Evolutionary conservation across 139 green algal genomes (phyloP), one percentile per base, ranked within the genome.

Genomic region (Tetradesmus obliquus): DNA sequence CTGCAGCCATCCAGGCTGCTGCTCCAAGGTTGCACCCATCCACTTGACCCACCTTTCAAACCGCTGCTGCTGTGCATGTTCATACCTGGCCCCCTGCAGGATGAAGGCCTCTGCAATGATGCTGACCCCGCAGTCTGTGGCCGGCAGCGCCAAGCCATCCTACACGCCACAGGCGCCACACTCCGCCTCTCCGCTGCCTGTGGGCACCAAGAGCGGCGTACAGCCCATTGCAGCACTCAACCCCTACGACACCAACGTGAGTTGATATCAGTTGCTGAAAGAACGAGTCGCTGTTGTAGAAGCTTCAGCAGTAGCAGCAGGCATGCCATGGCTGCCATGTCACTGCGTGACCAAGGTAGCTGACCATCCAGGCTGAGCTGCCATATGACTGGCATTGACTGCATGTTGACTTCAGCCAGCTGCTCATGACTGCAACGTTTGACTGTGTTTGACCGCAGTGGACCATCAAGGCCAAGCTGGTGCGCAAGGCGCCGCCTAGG

Each of bases 201-300:
- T 87, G 53, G 20, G 66, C 66, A 24, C 66, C 1, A 76, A 76
- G 66, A 76, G 66, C 66, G 71, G 51, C 4, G 69, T 92, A 53
- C 94, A 95, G 94, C 95, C 95, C 74, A 97, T 97, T 71, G 88
- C 86, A 12, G 91, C 95, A 12, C 91, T 97, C 53, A 97, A 97
- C 93, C 95, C 95, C n/a, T 97, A 97, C 90, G 95, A 95, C 92
- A 93, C 90, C 76, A 85, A 88, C 22, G 88, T 92, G 8, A 71
- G 72, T 72, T 54, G 32, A 0, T 45, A 45, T 45, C 32, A 45
- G 32, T 45, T 45, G 32, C 32, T 45, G 32, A 45, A 45, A 45
- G 32, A 45, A 45, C 32, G 32, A 45, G 32, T 45, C 32, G 32
- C 32, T 45, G 32, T 45, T 45, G 32, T 45, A 45, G 0, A 45